Evolutionary conservation across 495 filamentous ascomycete species (phyloP).

Genomic region (Aspergillus indologenus): DNA sequence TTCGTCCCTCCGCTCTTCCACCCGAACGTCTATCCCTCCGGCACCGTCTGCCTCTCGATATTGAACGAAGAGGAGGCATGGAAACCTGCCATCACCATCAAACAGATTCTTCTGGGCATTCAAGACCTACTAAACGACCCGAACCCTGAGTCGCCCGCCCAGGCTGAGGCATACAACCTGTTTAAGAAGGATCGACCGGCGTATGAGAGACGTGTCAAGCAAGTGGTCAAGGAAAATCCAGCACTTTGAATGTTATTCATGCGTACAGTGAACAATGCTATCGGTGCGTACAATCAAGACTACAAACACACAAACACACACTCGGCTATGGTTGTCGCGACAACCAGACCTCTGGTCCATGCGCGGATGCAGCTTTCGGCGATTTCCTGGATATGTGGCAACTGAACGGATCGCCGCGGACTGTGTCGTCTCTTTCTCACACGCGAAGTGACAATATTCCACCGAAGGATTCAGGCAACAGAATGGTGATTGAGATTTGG

Average conservation of each 20-base stretch:
- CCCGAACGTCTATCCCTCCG: constrained; percentile 97
- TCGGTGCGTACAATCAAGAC: not conserved
- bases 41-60: constrained; percentile 96
- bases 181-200: constrained; percentile 86
- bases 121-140: constrained; percentile 95
- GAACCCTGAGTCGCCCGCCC: constrained; percentile 94
- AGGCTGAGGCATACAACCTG: constrained; percentile 96
- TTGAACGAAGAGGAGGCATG: constrained; percentile 98
- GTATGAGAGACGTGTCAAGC: constrained; percentile 83
- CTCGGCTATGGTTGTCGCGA: not conserved
- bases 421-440: not conserved
- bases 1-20: constrained; percentile 96
- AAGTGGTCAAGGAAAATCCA: constrained; percentile 84
- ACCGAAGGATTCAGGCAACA: not conserved
- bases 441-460: not conserved
- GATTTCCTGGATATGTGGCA: not conserved
- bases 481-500: not conserved
- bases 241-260: constrained; percentile 48
- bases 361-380: not conserved
- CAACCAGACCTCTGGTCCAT: not conserved
- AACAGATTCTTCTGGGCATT: constrained; percentile 92
- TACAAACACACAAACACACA: too few species aligned
- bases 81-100: constrained; percentile 97
- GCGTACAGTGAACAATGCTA: not conserved
- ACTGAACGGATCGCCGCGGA: not conserved